Conservation (phyloP, 2,329 filamentous ascomycete genomes). For the Aspergillus arachidicola region DNA sequence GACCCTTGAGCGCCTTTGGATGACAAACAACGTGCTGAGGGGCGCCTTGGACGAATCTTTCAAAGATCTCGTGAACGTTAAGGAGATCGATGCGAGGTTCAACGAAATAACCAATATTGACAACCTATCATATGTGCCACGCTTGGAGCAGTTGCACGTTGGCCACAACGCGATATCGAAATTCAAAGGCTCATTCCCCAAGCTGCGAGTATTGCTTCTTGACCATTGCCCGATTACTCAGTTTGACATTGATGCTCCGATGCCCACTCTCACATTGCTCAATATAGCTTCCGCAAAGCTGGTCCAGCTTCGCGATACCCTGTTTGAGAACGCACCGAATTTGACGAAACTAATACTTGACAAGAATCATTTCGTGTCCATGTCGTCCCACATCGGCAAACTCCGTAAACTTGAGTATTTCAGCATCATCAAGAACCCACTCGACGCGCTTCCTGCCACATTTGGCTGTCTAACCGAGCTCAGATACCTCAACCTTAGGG, state of each 20-base stretch:
- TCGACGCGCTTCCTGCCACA: slow-evolving; percentile 80
- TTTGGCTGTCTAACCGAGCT: slow-evolving; percentile 87
- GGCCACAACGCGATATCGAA: slow-evolving; percentile 92
- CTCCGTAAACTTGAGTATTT: slow-evolving; percentile 84
- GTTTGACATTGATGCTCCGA: slow-evolving; percentile 76
- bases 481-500: slow-evolving; percentile 81
- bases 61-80: slow-evolving; percentile 71
- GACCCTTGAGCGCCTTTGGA: slow-evolving; percentile 84
- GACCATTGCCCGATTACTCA: slow-evolving; percentile 96
- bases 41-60: slow-evolving; percentile 75
- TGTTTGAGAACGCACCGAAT: slow-evolving; percentile 85
- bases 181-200: slow-evolving; percentile 85
- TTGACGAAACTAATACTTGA: slow-evolving; percentile 86
- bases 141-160: slow-evolving; percentile 82
- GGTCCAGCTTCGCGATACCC: slow-evolving; percentile 80
- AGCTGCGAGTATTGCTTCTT: slow-evolving; percentile 79
- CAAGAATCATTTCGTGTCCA: slow-evolving; percentile 91
- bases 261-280: slow-evolving; percentile 80
- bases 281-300: slow-evolving; percentile 92
- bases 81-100: slow-evolving; percentile 92
- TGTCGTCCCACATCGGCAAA: slow-evolving; percentile 83
- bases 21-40: slow-evolving; percentile 88
- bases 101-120: slow-evolving; percentile 89
- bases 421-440: slow-evolving; percentile 88
- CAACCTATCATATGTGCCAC: slow-evolving; percentile 78